Conservation (phyloP, 1,139 yeast species). For the Suhomyces maxii region DNA sequence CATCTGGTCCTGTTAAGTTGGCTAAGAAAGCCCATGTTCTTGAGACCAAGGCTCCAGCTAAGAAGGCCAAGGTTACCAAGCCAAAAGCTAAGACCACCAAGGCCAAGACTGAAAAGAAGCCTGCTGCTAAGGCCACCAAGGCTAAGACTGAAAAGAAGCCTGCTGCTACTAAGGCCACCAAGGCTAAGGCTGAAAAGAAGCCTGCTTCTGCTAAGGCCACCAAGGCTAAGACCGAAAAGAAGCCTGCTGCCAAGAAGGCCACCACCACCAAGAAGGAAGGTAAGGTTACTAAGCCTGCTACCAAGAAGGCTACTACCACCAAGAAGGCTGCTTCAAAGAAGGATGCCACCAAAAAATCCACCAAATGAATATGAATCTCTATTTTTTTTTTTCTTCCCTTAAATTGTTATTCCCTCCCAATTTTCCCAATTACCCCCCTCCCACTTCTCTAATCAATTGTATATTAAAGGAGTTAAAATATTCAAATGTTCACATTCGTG, state of each 20-base stretch:
- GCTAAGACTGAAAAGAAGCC: constrained; percentile 13
- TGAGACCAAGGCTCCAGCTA: constrained; percentile 11
- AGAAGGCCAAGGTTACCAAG: constrained; percentile 21
- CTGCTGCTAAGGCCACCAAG: constrained; percentile 18
- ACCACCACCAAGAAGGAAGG: constrained; percentile 24
- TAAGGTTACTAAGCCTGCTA: constrained; percentile 23
- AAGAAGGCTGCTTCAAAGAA: constrained; percentile 10
- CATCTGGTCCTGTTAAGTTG: constrained; percentile 72
- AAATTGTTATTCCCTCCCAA: neutral
- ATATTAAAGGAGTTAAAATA: constrained; percentile 3
- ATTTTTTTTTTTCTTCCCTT: neutral
- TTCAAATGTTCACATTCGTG: neutral
- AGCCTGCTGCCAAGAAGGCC: constrained; percentile 12
- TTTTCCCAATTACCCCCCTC: neutral
- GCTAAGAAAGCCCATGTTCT: constrained; percentile 37
- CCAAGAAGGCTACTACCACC: constrained; percentile 24
- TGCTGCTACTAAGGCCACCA: constrained; percentile 18
- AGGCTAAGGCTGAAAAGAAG: constrained; percentile 11
- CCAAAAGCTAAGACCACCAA: constrained; percentile 16
- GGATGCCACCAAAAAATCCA: constrained; percentile 2
- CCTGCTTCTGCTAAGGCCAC: constrained; percentile 18
- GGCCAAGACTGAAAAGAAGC: constrained; percentile 14
- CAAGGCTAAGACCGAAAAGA: constrained; percentile 7
- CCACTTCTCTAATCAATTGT: constrained; percentile 1
- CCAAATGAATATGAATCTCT: neutral